These are phyloP conservation scores for Erythrophleum fordii DNA, from an alignment of 306 rosid species.

Conservation along the genomic window DNA sequence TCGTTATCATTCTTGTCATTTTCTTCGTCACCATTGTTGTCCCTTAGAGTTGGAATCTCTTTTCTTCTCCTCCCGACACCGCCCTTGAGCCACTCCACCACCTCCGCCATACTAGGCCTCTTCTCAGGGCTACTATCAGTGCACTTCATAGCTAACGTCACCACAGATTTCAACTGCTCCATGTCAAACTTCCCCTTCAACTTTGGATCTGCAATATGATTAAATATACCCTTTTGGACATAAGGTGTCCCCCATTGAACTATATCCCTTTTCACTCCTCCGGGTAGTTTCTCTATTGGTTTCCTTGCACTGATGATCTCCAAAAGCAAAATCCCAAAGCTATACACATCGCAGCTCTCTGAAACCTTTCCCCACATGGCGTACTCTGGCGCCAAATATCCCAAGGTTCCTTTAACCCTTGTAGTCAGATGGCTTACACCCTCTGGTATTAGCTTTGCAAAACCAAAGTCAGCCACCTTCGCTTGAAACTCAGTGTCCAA, in stretches of 20 bases:
- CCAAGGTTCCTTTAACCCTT: slow-evolving; percentile 78
- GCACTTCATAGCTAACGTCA: slow-evolving; percentile 60
- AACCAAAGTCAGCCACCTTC: slow-evolving; percentile 87
- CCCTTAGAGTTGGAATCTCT: slow-evolving; percentile 19
- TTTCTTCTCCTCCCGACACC: slow-evolving; percentile 30
- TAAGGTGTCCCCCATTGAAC: slow-evolving; percentile 80
- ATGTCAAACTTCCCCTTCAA: slow-evolving; percentile 58
- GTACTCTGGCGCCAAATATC: slow-evolving; percentile 87
- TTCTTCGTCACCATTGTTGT: slow-evolving; percentile 26
- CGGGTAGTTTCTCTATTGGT: slow-evolving; percentile 75
- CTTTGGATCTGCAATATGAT: slow-evolving; percentile 64
- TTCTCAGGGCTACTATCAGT: slow-evolving; percentile 53
- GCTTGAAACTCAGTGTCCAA: slow-evolving; percentile 64
- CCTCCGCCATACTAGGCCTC: slow-evolving; percentile 65
- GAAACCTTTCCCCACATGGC: slow-evolving; percentile 93
- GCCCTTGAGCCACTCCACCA: slow-evolving; percentile 63
- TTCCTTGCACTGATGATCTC: slow-evolving; percentile 67
- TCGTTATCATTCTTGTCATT: slow-evolving; percentile 27
- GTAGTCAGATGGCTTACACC: slow-evolving; percentile 79
- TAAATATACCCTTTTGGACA: slow-evolving; percentile 54
- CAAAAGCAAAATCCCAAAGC: slow-evolving; percentile 78
- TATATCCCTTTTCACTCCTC: slow-evolving; percentile 80
- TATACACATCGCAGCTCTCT: slow-evolving; percentile 81
- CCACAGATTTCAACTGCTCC: slow-evolving; percentile 50
- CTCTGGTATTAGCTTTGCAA: slow-evolving; percentile 74